Conservation (phyloP, 495 filamentous ascomycete genomes). For the Darksidea phi region DNA sequence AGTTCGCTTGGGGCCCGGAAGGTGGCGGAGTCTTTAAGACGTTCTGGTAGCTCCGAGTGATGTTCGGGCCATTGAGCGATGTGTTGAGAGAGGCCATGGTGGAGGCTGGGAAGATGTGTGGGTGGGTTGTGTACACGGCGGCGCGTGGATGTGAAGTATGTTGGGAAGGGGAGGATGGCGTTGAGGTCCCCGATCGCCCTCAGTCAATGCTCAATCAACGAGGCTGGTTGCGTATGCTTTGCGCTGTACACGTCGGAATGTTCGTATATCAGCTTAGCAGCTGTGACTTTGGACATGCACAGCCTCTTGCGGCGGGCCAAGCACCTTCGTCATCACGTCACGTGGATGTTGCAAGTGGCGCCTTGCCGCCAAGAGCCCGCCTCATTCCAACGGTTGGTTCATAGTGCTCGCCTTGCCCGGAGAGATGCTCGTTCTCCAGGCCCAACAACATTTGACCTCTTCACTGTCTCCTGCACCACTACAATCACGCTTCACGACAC, state of each 20-base stretch:
- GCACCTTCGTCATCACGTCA: conserved; percentile 11
- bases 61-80: conserved; percentile 85
- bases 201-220: no score
- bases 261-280: background rate
- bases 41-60: conserved; percentile 86
- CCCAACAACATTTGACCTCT: background rate
- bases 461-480: background rate
- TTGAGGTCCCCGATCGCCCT: no score
- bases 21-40: conserved; percentile 72
- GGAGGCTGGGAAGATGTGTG: no score
- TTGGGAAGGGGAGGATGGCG: no score
- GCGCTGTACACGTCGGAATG: background rate
- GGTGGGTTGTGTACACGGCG: background rate
- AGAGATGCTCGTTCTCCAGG: background rate
- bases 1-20: conserved; percentile 62
- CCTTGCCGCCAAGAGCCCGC: background rate
- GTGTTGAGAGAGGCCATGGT: conserved; percentile 89
- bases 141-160: background rate
- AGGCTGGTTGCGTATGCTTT: background rate
- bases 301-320: conserved; percentile 5
- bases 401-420: background rate
- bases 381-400: conserved; percentile 21
- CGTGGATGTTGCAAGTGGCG: background rate
- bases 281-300: conserved; percentile 1
- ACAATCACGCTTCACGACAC: background rate